Evolutionary conservation across 306 rosid genomes (phyloP).

Genomic region (Cajanus cajan): DNA sequence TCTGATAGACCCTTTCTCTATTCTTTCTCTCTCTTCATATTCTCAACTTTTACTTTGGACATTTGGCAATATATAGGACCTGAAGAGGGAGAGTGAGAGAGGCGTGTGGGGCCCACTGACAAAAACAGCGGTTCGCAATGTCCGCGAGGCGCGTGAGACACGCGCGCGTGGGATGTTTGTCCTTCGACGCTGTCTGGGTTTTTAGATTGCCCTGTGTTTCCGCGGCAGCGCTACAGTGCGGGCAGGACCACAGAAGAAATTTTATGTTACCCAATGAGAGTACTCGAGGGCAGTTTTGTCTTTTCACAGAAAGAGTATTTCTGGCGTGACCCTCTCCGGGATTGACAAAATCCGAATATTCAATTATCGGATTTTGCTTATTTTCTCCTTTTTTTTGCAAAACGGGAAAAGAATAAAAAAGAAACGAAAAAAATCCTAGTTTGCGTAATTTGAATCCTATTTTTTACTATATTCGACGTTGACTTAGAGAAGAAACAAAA

Average conservation of each 20-base stretch:
- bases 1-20: neutral
- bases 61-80: slow-evolving; percentile 6
- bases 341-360: slow-evolving; percentile 14
- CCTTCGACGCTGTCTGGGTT: neutral
- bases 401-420: neutral
- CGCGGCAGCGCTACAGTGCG: neutral
- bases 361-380: slow-evolving; percentile 2
- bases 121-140: slow-evolving; percentile 33
- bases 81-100: neutral
- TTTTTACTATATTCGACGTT: neutral
- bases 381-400: neutral
- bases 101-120: slow-evolving; percentile 43
- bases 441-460: neutral
- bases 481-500: slow-evolving; percentile 18
- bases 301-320: neutral
- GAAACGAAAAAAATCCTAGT: neutral
- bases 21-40: neutral
- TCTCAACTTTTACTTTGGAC: neutral
- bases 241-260: neutral
- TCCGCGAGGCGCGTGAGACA: slow-evolving; percentile 33
- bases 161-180: slow-evolving; percentile 27
- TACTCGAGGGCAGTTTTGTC: neutral
- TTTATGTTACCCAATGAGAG: neutral
- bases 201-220: neutral
- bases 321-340: neutral